phyloP scores from a whole-genome alignment of 176 grass and related monocot species.

The Chloris gayana region DNA sequence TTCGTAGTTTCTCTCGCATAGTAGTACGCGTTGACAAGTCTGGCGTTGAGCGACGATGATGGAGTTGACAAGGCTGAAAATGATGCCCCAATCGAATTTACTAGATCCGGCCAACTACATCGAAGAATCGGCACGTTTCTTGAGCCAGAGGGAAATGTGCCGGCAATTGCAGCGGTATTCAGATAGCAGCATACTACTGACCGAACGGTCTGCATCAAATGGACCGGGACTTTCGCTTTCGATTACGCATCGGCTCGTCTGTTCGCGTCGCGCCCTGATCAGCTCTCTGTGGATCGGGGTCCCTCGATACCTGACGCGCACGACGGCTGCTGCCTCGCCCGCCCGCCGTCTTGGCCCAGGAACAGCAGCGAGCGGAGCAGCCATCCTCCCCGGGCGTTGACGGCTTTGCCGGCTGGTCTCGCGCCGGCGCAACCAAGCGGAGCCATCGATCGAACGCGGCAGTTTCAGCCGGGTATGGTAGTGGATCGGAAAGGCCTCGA shows the following conservation, averaged over 20 bases:
- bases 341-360: not conserved
- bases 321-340: conserved; percentile 5
- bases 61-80: not conserved
- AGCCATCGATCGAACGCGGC: not conserved
- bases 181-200: too few relatives aligned
- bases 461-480: not conserved
- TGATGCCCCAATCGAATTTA: not conserved
- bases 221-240: not conserved
- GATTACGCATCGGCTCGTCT: not conserved
- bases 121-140: not conserved
- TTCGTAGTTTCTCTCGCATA: not conserved
- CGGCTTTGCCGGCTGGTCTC: conserved; percentile 17
- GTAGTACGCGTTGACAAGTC: not conserved
- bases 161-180: not conserved
- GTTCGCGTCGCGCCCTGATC: not conserved
- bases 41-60: not conserved
- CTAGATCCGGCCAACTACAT: not conserved
- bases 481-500: not conserved
- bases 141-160: not conserved
- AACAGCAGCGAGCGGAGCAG: not conserved
- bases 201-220: not conserved
- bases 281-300: not conserved
- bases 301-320: not conserved
- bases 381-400: not conserved
- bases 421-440: not conserved